Conservation (phyloP, 2,329 filamentous ascomycete genomes). For the Didymella exigua region DNA sequence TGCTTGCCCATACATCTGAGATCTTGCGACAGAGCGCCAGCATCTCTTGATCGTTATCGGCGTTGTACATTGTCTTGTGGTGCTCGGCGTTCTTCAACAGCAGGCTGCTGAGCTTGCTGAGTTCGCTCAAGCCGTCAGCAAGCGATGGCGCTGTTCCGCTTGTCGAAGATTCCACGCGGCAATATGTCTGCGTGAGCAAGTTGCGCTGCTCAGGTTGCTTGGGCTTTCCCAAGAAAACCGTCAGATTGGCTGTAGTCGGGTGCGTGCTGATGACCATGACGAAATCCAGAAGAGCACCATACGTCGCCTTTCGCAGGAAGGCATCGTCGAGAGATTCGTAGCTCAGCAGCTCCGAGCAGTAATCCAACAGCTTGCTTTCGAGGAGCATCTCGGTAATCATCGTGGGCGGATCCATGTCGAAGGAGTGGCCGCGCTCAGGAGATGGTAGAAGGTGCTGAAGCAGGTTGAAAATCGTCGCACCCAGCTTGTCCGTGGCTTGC, state of each 20-base stretch:
- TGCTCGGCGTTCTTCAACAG: slow-evolving; percentile 26
- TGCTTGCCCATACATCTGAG: slow-evolving; percentile 29
- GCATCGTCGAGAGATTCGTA: slow-evolving; percentile 52
- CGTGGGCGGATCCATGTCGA: slow-evolving; percentile 40
- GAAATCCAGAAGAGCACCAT: slow-evolving; percentile 50
- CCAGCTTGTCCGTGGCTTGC: slow-evolving; percentile 14
- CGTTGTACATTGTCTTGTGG: slow-evolving; percentile 23
- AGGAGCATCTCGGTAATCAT: slow-evolving; percentile 43
- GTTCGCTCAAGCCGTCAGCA: slow-evolving; percentile 31
- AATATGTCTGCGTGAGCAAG: slow-evolving; percentile 46
- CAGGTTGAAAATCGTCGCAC: slow-evolving; percentile 21
- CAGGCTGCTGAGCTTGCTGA: slow-evolving; percentile 31
- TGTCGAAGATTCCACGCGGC: neutral
- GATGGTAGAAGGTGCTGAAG: slow-evolving; percentile 36
- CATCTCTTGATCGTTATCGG: slow-evolving; percentile 36
- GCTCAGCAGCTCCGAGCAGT: slow-evolving; percentile 47
- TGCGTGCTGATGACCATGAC: slow-evolving; percentile 46
- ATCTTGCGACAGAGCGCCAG: slow-evolving; percentile 46
- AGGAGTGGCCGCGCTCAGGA: slow-evolving; percentile 23
- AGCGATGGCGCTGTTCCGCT: slow-evolving; percentile 30
- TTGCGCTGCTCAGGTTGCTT: slow-evolving; percentile 45
- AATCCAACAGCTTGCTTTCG: slow-evolving; percentile 46
- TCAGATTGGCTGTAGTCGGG: slow-evolving; percentile 28
- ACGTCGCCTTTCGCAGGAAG: slow-evolving; percentile 42
- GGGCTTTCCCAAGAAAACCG: slow-evolving; percentile 45